Base-by-base conservation (phyloP, 441 rosid genomes). In the Raphanus hybrid region DNA sequence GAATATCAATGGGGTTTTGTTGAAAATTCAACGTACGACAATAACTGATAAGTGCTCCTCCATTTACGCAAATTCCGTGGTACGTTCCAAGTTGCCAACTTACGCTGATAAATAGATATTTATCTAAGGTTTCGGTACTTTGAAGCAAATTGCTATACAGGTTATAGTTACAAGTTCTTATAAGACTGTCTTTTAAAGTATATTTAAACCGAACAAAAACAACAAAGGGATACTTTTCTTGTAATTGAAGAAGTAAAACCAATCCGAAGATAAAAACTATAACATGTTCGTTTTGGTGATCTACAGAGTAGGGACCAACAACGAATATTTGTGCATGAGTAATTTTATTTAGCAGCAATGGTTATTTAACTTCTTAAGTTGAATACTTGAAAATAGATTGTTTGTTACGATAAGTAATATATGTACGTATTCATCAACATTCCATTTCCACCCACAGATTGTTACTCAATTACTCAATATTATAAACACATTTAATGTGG, bases 31-130 rank as follows among this genome's bases (percentile, higher is more conserved):
- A 78, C 74, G 65, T 73, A 78, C 61, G 71, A 59, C 8, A 29
- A 67, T 8, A 73, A 48, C 2, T 78, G 71, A 78, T 78, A 67
- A 78, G 77, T 50, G 78, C 67, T 78, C 71, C 75, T 68, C 71
- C 62, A 68, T 79, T 74, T 69, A 68, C 62, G 74, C 35, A 43
- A 68, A 62, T 79, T 79, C 75, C 78, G 82, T 74, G 48, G 82
- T 74, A 74, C 82, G 68, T 79, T 6, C 34, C 75, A 64, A 78
- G 16, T 78, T 61, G 61, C 11, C 67, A 55, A 73, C 32, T 66
- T 45, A 57, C 6, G 54, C 14, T 70, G 41, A 34, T 67, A 43
- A 41, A 41, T 58, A 15, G 5, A 39, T 55, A 71, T 55, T 32
- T 15, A 54, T 23, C 8, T 23, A 32, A 52, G 5, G 29, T 59